phyloP scores from a whole-genome alignment of 306 rosid species.

The Lagenaria siceraria region DNA sequence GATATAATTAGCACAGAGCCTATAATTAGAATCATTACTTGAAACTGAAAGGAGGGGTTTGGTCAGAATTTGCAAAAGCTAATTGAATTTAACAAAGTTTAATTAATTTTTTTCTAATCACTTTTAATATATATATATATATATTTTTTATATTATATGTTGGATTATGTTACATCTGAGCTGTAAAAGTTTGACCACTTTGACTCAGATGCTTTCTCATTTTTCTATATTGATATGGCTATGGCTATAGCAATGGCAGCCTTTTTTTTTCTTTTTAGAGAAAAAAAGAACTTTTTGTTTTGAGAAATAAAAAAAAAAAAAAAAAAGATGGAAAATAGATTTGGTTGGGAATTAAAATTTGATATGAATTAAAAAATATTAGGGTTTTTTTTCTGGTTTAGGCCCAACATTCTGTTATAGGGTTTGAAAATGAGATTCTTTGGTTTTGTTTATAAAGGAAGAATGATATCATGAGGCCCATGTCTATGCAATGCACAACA shows the following conservation, averaged over 20 bases:
- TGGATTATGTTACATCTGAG: conserved; percentile 36
- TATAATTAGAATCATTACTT: conserved; percentile 9
- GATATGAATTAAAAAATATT: too few species aligned
- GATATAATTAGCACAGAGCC: neutral
- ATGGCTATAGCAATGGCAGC: conserved; percentile 9
- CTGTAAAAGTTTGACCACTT: conserved; percentile 47
- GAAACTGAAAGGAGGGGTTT: neutral
- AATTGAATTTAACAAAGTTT: neutral
- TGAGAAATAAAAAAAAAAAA: conserved; percentile 10
- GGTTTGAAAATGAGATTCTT: conserved; percentile 17
- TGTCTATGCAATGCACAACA: neutral
- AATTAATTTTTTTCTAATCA: neutral
- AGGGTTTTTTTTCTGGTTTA: conserved; percentile 9
- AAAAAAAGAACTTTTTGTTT: conserved; percentile 11
- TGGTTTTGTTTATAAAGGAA: conserved; percentile 12
- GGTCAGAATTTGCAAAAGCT: neutral
- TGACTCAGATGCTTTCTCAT: conserved; percentile 63
- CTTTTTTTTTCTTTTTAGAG: conserved; percentile 9
- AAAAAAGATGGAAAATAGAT: neutral
- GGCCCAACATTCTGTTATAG: conserved; percentile 37
- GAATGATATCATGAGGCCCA: conserved; percentile 7
- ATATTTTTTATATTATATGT: conserved; percentile 21
- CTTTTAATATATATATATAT: too few species aligned
- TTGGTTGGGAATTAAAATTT: neutral
- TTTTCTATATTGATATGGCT: conserved; percentile 44